Percentiles rank a stretch among this genome's conserved stretches.
These are phyloP conservation scores for Bothriochloa decipiens DNA, from an alignment of 176 grass and related monocot species.

Conservation along the genomic window DNA sequence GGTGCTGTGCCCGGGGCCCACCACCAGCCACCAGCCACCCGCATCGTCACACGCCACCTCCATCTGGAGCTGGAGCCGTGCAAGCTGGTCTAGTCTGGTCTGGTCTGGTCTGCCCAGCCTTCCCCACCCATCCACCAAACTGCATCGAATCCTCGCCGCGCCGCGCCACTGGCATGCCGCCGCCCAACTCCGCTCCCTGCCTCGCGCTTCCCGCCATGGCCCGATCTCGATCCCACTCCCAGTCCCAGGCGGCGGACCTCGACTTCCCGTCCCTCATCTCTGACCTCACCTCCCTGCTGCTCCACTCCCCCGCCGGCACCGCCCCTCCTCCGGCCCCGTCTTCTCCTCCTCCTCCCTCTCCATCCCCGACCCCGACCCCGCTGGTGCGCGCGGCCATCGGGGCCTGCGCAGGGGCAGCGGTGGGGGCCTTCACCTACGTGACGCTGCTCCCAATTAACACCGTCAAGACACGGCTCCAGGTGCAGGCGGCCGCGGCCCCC, in stretches of 20 bases:
- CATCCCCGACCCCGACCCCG: constrained; percentile 46
- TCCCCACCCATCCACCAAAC: background rate
- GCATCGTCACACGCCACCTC: too few relatives aligned
- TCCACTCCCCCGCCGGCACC: constrained; percentile 22
- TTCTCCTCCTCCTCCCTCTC: constrained; percentile 53
- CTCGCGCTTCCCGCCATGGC: background rate
- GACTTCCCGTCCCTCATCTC: constrained; percentile 62
- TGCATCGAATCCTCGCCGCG: background rate
- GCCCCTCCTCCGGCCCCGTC: constrained; percentile 6
- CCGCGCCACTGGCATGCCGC: constrained; percentile 11
- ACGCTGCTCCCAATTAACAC: constrained; percentile 84
- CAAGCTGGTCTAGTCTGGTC: too few relatives aligned
- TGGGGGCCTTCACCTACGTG: constrained; percentile 88
- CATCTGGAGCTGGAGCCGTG: too few relatives aligned
- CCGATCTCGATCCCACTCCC: background rate
- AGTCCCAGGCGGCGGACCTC: background rate
- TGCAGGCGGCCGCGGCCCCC: constrained; percentile 58
- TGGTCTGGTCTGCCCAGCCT: too few relatives aligned
- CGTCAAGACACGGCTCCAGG: constrained; percentile 88
- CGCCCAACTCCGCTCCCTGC: constrained; percentile 2
- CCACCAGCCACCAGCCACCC: too few relatives aligned
- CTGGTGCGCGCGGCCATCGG: constrained; percentile 73
- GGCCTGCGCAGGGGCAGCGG: constrained; percentile 70
- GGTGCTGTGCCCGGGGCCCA: too few relatives aligned
- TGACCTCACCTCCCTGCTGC: constrained; percentile 63